A percentile compares a stretch with the other conserved stretches of the same genome.
Evolutionary conservation across 1,139 yeast genomes (phyloP).

Genomic region (Scheffersomyces insectosa): DNA sequence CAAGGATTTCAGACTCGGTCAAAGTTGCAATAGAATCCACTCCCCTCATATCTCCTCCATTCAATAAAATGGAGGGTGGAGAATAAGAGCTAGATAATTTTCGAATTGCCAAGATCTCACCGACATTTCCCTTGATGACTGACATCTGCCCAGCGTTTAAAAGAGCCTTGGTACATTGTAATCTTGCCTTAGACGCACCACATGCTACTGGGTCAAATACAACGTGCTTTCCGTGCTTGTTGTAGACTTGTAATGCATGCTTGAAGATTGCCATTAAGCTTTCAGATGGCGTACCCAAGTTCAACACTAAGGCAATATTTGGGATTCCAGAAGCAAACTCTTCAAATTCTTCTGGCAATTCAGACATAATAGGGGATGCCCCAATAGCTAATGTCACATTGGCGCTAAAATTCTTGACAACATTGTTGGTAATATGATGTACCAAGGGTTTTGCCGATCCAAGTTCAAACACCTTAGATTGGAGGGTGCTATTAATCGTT

Average conservation of each 20-base stretch:
- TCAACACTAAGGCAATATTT: constrained; percentile 59
- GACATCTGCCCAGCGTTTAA: constrained; percentile 61
- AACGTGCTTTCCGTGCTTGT: constrained; percentile 56
- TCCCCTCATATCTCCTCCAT: constrained; percentile 60
- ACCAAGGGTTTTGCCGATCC: constrained; percentile 54
- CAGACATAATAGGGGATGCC: constrained; percentile 93
- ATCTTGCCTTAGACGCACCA: constrained; percentile 72
- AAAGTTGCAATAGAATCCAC: constrained; percentile 59
- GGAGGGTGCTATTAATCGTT: not conserved
- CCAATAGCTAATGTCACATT: constrained; percentile 86
- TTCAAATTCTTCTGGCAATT: constrained; percentile 62
- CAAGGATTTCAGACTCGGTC: constrained; percentile 26
- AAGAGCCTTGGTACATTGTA: constrained; percentile 45
- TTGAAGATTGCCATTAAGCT: constrained; percentile 45
- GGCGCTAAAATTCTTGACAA: constrained; percentile 88
- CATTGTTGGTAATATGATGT: constrained; percentile 87
- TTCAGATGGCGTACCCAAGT: constrained; percentile 72
- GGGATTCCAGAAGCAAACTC: constrained; percentile 62
- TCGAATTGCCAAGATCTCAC: constrained; percentile 64
- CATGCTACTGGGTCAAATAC: constrained; percentile 92
- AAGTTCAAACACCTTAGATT: constrained; percentile 6
- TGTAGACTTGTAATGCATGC: constrained; percentile 61
- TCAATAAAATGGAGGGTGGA: constrained; percentile 31
- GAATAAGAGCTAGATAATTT: constrained; percentile 28
- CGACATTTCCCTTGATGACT: constrained; percentile 83